Base-by-base conservation (phyloP, 2,329 filamentous ascomycete species). In the Xylariomycetidae sp. region DNA sequence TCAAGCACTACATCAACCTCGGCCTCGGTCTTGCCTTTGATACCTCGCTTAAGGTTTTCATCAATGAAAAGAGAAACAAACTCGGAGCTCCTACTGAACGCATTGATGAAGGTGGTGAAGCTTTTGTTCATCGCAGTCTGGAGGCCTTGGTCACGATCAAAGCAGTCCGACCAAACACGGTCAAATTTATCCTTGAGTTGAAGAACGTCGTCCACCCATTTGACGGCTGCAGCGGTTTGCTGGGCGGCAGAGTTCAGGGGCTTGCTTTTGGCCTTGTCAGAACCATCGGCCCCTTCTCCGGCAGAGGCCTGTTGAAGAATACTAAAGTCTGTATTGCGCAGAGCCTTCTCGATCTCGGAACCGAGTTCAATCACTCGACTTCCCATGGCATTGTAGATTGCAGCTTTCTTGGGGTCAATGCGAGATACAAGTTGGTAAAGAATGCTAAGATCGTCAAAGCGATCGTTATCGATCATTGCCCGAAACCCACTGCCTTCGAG, bases 41-140 rank as follows among this genome's bases (percentile, higher is more conserved):
- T 85, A 4, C 89, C 89, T 49, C 90, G 85, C 65, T 94, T 95
- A 51, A 98, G 76, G 53, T 89, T 94, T 51, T 97, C 90, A 50
- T 98, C 92, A 38, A 98, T 94, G 62, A 94, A 98, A 0, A 98
- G 72, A 0, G 92, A 98, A 5, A 97, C 83, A 54, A 88, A 95
- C 55, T 98, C 92, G 2, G 90, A 87, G 48, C 85, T 84, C 42
- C 89, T 80, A 11, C 69, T 61, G 54, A 95, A 96, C n/a, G 80
- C 64, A 57, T 96, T 97, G 69, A 98, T 95, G 50, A 97, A 94
- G 12, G 94, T 84, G 1, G 85, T 75, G 50, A 96, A 95, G 54
- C 88, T 94, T 53, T 82, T 82, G 2, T 87, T 89, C 16, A 97
- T 70, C 0, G 87, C 81, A 2, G 83, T 85, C 50, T 95, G 85